Percentiles rank a stretch among this genome's conserved stretches.
Conservation (phyloP, 2,329 filamentous ascomycete genomes). For the Epichloe festucae region DNA sequence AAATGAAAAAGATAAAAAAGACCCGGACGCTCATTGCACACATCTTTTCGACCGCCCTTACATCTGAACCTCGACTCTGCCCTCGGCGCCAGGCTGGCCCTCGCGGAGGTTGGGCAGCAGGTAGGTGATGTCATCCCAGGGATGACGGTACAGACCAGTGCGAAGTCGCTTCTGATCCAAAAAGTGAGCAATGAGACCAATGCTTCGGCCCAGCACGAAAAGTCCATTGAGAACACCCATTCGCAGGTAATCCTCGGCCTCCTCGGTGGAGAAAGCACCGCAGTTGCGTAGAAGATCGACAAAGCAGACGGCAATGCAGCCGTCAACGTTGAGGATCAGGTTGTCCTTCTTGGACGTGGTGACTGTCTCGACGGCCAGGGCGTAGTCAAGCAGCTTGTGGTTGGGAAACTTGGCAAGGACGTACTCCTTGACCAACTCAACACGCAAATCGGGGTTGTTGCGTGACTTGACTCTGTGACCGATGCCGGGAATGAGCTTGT, state of each 20-base stretch:
- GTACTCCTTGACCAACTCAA: conserved; percentile 98
- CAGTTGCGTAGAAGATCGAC: conserved; percentile 96
- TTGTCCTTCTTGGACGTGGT: conserved; percentile 99
- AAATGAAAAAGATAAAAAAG: conserved; percentile 9
- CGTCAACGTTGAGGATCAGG: conserved; percentile 97
- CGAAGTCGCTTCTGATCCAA: conserved; percentile 99
- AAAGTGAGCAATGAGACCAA: conserved; percentile 99
- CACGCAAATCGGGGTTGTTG: conserved; percentile 99
- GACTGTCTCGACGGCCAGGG: conserved; percentile 91
- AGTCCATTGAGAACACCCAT: conserved; percentile 99
- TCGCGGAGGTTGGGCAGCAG: conserved; percentile 69
- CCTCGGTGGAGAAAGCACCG: conserved; percentile 88
- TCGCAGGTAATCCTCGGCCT: conserved; percentile 95
- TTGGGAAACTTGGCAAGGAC: conserved; percentile 94
- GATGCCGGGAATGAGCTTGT: conserved; percentile 99
- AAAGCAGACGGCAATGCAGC: conserved; percentile 96
- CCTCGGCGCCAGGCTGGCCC: conserved; percentile 61
- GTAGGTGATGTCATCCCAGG: conserved; percentile 98
- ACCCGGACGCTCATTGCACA: conserved; percentile 12
- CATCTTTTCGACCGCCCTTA: conserved; percentile 23
- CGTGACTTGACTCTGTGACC: conserved; percentile 99
- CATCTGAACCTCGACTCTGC: conserved; percentile 80
- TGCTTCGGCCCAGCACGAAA: conserved; percentile 92
- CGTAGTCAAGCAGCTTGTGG: conserved; percentile 98
- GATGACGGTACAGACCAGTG: conserved; percentile 96